phyloP scores from a whole-genome alignment of 352 stramenopile genomes.

The Pythium sp. region DNA sequence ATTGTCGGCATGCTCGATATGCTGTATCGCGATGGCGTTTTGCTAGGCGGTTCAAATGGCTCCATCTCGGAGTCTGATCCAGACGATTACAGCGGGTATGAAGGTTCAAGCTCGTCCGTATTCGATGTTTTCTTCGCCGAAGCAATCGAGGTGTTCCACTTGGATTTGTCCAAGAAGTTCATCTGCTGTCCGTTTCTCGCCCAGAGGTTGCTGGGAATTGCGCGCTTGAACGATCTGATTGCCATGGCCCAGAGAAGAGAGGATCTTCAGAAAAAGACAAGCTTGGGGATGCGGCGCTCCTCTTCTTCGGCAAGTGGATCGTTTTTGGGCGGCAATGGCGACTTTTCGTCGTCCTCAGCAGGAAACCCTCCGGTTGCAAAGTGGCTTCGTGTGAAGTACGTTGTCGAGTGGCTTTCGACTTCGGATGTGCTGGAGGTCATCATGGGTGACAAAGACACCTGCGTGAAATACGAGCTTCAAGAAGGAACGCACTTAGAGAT shows the following conservation, averaged over 20 bases:
- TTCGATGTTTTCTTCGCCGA: constrained; percentile 61
- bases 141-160: constrained; percentile 76
- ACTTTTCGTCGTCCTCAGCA: constrained; percentile 23
- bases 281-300: constrained; percentile 42
- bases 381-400: constrained; percentile 70
- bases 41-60: constrained; percentile 36
- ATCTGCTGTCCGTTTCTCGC: constrained; percentile 83
- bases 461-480: constrained; percentile 66
- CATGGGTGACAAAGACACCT: constrained; percentile 63
- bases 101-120: constrained; percentile 15
- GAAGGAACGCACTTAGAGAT: constrained; percentile 82
- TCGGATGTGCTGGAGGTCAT: constrained; percentile 84
- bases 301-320: constrained; percentile 24
- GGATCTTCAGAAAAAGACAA: constrained; percentile 58
- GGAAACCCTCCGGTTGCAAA: constrained; percentile 39
- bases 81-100: constrained; percentile 15
- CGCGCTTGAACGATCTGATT: constrained; percentile 74
- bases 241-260: constrained; percentile 72
- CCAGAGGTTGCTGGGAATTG: constrained; percentile 68
- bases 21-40: constrained; percentile 63
- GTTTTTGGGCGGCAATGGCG: constrained; percentile 13
- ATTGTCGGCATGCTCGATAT: constrained; percentile 64
- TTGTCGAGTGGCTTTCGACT: constrained; percentile 76
- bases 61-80: constrained; percentile 14
- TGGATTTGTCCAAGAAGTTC: constrained; percentile 85